Base-by-base conservation (phyloP, 805 yeast species). In the Saccharomyces kudriavzevii region DNA sequence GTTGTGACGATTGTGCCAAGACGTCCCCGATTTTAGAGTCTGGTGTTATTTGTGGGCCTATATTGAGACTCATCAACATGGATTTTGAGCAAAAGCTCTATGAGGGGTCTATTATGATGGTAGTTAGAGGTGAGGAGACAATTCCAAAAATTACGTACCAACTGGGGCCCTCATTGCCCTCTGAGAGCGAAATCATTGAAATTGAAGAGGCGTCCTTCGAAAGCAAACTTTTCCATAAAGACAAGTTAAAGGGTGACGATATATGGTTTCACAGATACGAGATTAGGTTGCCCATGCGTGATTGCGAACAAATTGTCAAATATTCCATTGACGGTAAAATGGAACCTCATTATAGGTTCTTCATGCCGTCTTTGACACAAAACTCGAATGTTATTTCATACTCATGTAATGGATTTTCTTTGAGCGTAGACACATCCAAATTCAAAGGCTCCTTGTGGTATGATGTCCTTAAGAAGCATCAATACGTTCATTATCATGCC, bases 361-460 rank as follows among this genome's bases (percentile, higher is more conserved):
- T 70, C 65, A 62, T 91, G 2, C 97, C 97, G 0, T 73, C 85
- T 0, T 57, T 62, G 0, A 62, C 71, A 2, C 83, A 83, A 64
- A 78, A 90, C 26, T 89, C 89, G 89, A 91, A 90, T 67, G 77
- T 85, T 5, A 77, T 90, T 70, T 85, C 92, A 22, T 85, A 80
- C 68, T 88, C 96, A 1, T 91, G 97, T 72, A 91, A 91, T 65
- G 97, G 97, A 10, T 92, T 90, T 67, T 87, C 96, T 1, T 66
- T 87, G 49, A 78, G 78, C 3, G 85, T 88, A 0, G 86, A 84
- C 52, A 83, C 96, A 1, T 62, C 73, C 0, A 68, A 69, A 4
- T 94, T 83, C 71, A 81, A 83, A 55, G 88, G 91, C 8, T 84
- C 88, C 1, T 70, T 94, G 58, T 92, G 98, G 98, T 76, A 74